These are phyloP conservation scores for Solanum lycopersicoides DNA, from an alignment of 257 asterid species.

Conservation along the genomic window DNA sequence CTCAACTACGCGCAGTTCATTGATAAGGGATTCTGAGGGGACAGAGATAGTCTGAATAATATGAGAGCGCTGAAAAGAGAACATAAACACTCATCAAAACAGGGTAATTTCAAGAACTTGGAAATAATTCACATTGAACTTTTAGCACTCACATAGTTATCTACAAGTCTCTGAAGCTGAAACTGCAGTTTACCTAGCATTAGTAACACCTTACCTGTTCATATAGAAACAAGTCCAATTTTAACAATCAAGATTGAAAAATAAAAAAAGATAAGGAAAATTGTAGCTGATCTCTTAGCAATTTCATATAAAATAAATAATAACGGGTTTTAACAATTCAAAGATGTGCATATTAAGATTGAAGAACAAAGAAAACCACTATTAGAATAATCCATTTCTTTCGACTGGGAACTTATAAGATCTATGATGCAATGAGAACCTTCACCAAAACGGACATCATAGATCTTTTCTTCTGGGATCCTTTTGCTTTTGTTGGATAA, in stretches of 20 bases:
- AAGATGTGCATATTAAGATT: not conserved
- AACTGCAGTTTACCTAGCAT: constrained; percentile 40
- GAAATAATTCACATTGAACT: not conserved
- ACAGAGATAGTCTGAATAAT: constrained; percentile 70
- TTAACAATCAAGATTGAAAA: not conserved
- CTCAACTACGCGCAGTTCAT: constrained; percentile 87
- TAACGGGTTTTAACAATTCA: not conserved
- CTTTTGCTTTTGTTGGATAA: not conserved
- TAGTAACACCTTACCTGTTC: constrained; percentile 34
- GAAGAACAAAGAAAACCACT: not conserved
- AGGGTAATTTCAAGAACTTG: not conserved
- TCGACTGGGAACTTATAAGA: not conserved
- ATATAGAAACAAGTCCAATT: not conserved
- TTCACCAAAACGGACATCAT: not conserved
- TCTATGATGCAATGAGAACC: not conserved
- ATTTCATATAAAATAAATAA: not conserved
- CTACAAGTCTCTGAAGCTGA: constrained; percentile 37
- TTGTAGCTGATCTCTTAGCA: not conserved
- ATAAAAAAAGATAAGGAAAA: not conserved
- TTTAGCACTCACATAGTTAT: constrained; percentile 30
- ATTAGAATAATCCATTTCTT: not conserved
- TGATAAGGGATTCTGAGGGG: constrained; percentile 95
- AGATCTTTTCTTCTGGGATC: not conserved
- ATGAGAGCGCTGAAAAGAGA: constrained; percentile 73
- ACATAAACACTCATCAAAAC: not conserved